These are phyloP conservation scores for Scedosporium aurantiacum DNA, from an alignment of 2,329 filamentous ascomycete genomes.

Conservation along the genomic window DNA sequence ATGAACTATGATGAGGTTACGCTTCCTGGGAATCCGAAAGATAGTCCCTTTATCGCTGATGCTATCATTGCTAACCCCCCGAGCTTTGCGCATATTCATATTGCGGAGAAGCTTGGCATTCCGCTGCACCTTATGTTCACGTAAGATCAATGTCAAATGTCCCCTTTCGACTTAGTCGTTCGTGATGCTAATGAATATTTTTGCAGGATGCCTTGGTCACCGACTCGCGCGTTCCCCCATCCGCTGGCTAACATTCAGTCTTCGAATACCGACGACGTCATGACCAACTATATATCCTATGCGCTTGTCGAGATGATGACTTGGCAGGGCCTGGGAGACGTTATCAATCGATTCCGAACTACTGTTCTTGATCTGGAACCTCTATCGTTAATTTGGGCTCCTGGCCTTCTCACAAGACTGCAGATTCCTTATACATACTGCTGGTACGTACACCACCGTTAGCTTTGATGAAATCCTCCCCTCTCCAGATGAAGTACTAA, in stretches of 20 bases:
- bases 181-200: slow-evolving; percentile 22
- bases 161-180: slow-evolving; percentile 12
- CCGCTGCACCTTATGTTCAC: slow-evolving; percentile 85
- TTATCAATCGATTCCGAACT: slow-evolving; percentile 80
- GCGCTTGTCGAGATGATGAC: slow-evolving; percentile 82
- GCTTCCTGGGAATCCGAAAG: slow-evolving; percentile 26
- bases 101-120: slow-evolving; percentile 64
- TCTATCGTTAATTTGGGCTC: slow-evolving; percentile 71
- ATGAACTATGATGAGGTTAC: slow-evolving; percentile 33
- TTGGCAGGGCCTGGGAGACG: slow-evolving; percentile 82
- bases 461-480: not conserved
- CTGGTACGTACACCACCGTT: slow-evolving; percentile 41
- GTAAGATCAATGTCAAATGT: slow-evolving; percentile 28
- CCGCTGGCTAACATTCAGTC: slow-evolving; percentile 73
- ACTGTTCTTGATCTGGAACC: slow-evolving; percentile 64
- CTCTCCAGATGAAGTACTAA: not conserved
- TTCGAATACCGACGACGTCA: slow-evolving; percentile 62
- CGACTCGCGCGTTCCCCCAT: slow-evolving; percentile 76
- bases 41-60: slow-evolving; percentile 68
- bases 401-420: slow-evolving; percentile 65
- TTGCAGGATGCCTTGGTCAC: slow-evolving; percentile 85
- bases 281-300: slow-evolving; percentile 77
- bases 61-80: slow-evolving; percentile 71
- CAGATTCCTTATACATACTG: slow-evolving; percentile 82
- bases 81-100: slow-evolving; percentile 65